These are phyloP conservation scores for Cadophora gregata DNA, from an alignment of 2,329 filamentous ascomycete genomes.

Conservation along the genomic window DNA sequence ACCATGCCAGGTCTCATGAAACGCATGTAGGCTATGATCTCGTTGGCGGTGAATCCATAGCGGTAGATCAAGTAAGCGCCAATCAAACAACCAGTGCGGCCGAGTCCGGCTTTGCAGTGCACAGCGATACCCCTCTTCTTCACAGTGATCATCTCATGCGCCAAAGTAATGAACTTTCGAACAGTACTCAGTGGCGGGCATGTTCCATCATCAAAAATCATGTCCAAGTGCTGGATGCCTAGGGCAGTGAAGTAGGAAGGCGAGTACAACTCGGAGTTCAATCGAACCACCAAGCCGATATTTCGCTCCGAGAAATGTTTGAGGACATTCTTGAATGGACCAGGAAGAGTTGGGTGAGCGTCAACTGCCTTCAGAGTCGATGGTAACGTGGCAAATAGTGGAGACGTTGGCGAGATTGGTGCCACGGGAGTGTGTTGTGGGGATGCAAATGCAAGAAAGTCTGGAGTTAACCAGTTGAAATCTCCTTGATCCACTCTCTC, in stretches of 20 bases:
- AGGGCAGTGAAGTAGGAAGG: conserved; percentile 96
- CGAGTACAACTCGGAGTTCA: conserved; percentile 96
- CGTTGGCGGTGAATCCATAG: conserved; percentile 95
- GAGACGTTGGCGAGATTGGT: conserved; percentile 74
- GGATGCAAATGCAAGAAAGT: conserved; percentile 96
- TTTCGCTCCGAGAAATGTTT: conserved; percentile 86
- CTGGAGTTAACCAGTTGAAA: conserved; percentile 98
- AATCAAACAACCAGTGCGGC: conserved; percentile 93
- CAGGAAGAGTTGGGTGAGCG: conserved; percentile 72
- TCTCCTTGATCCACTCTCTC: conserved; percentile 98
- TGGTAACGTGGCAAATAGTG: conserved; percentile 76
- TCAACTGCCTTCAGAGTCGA: conserved; percentile 77
- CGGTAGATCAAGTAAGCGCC: conserved; percentile 98
- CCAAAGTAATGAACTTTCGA: conserved; percentile 90
- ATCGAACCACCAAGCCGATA: conserved; percentile 89
- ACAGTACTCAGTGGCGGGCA: conserved; percentile 91
- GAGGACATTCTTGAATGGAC: conserved; percentile 95
- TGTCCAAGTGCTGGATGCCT: conserved; percentile 94
- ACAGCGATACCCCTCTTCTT: conserved; percentile 94
- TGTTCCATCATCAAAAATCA: conserved; percentile 99
- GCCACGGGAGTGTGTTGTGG: conserved; percentile 82
- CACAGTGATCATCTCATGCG: conserved; percentile 91
- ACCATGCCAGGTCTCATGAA: conserved; percentile 99
- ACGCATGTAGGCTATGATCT: conserved; percentile 96
- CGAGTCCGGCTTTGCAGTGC: conserved; percentile 97